These are phyloP conservation scores for Candida lessepsii DNA, from an alignment of 805 yeast genomes.

Conservation along the genomic window DNA sequence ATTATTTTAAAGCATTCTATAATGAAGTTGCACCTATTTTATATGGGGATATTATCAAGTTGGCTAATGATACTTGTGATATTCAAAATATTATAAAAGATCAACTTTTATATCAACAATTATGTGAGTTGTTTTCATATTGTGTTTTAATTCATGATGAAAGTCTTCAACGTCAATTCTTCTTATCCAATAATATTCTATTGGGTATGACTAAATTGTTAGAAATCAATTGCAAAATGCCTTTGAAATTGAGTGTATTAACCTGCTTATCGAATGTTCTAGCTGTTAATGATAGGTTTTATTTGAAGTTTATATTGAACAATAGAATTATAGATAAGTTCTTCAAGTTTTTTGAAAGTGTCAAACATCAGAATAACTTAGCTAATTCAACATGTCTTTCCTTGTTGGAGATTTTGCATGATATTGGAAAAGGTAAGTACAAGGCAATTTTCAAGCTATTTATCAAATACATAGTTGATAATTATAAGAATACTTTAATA, in stretches of 20 bases:
- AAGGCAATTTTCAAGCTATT: constrained; percentile 8
- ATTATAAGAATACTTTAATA: constrained; percentile 26
- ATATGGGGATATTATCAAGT: constrained; percentile 48
- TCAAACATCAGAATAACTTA: constrained; percentile 54
- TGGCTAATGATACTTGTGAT: constrained; percentile 17
- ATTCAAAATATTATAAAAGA: constrained; percentile 23
- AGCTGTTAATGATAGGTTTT: constrained; percentile 59
- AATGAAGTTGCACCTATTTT: constrained; percentile 56
- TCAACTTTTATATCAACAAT: constrained; percentile 48
- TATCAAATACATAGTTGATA: constrained; percentile 24
- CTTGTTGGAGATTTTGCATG: constrained; percentile 48
- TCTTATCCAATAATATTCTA: constrained; percentile 58
- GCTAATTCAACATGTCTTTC: constrained; percentile 76
- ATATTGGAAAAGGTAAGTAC: constrained; percentile 23
- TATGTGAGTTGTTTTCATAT: constrained; percentile 71
- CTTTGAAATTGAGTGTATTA: constrained; percentile 64
- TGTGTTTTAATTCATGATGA: constrained; percentile 66
- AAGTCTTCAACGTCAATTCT: constrained; percentile 56
- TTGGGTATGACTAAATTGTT: constrained; percentile 54
- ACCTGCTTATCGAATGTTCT: constrained; percentile 67
- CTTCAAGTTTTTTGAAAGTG: constrained; percentile 48
- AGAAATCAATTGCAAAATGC: constrained; percentile 39
- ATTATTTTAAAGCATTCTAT: constrained; percentile 62
- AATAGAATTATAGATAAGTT: constrained; percentile 51
- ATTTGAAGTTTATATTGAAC: constrained; percentile 55